Conservation (phyloP, 2,329 filamentous ascomycete genomes). For the Myotisia sp. region DNA sequence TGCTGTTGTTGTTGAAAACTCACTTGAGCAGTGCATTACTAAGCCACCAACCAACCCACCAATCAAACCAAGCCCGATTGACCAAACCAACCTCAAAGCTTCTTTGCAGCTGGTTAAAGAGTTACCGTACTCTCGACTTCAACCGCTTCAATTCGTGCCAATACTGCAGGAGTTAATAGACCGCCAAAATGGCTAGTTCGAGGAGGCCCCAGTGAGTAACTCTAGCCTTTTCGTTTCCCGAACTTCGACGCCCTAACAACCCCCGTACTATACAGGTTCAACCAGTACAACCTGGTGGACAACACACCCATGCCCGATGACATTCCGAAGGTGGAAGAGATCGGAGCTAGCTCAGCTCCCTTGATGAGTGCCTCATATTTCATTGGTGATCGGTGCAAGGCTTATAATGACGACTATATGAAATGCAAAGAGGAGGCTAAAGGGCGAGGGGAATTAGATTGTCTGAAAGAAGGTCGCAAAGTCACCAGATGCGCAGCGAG, state of each 20-base stretch:
- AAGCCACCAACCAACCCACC: neutral
- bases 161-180: slow-evolving; percentile 9
- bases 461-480: slow-evolving; percentile 88
- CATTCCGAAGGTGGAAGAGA: slow-evolving; percentile 85
- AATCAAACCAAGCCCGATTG: slow-evolving; percentile 2
- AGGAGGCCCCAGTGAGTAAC: slow-evolving; percentile 11
- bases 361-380: slow-evolving; percentile 88
- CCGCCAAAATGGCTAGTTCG: slow-evolving; percentile 11
- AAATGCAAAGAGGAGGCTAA: slow-evolving; percentile 94
- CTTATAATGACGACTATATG: slow-evolving; percentile 99
- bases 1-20: too few species aligned
- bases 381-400: slow-evolving; percentile 85
- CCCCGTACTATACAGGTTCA: slow-evolving; percentile 55
- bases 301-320: slow-evolving; percentile 84
- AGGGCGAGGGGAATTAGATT: slow-evolving; percentile 82
- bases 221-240: neutral
- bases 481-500: slow-evolving; percentile 92
- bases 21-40: too few species aligned
- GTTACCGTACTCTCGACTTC: neutral
- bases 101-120: too few species aligned
- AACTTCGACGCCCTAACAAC: slow-evolving; percentile 6
- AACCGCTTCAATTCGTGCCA: neutral
- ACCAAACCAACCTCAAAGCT: neutral
- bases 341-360: slow-evolving; percentile 84
- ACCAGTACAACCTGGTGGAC: slow-evolving; percentile 84